Evolutionary conservation across 2,329 filamentous ascomycete genomes (phyloP), one percentile per base, ranked within the genome.

Genomic region (Trichoderma arundinaceum): DNA sequence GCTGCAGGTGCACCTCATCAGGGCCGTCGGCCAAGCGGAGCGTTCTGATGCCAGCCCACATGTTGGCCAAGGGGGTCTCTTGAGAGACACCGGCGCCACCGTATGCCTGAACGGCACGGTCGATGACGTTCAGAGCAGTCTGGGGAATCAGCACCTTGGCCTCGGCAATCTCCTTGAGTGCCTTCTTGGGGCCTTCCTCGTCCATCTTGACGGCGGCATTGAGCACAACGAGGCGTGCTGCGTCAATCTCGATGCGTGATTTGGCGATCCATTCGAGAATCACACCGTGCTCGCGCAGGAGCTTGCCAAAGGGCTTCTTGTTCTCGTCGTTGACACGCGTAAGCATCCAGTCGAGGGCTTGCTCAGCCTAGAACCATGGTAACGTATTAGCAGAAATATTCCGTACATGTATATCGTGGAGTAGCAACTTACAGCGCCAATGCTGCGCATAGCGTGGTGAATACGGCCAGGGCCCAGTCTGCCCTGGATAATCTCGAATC

Each of bases 401-500:
- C 13, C 17, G 43, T 6, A 17, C n/a, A 1, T 15, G 5, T 6
- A 13, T 44, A 10, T 7, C 1, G 22, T 28, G 22, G 22, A 46
- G 32, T 3, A 52, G 35, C 15, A 32, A 81, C 84, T 77, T 80
- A 88, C 88, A 60, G 92, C 90, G 61, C 95, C 95, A 75, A 99
- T 95, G 67, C 88, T 90, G 70, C 95, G 89, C 95, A 99, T 99
- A 67, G 93, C 92, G 81, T 99, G 95, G 82, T 99, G 95, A 76
- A 99, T 98, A 66, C 95, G 91, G 39, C 95, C 95, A 1, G 95
- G 95, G 1, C 95, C 95, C 28, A 99, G 89, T 72, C 95, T 92
- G 66, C 95, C 95, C 78, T 99, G 95, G 75, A 99, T 97, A 75
- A 99, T 97, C 79, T 99, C 95, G 77, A 99, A 99, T 19, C 95